Base-by-base conservation (phyloP, 163 green algal species). In the Chlorella variabilis region DNA sequence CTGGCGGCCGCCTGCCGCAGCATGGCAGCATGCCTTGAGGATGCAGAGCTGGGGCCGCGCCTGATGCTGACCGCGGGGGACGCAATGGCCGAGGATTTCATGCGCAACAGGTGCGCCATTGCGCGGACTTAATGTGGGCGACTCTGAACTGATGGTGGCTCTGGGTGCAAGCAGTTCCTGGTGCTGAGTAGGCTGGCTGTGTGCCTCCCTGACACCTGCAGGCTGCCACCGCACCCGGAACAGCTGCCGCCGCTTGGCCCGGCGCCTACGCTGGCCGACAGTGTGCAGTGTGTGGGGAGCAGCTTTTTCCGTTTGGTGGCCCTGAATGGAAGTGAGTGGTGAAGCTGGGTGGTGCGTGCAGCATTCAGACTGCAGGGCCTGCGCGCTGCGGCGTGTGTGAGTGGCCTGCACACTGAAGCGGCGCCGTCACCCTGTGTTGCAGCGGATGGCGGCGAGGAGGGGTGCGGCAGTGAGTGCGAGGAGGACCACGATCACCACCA, bases 221-320 rank as follows among this genome's bases (percentile, higher is more conserved):
- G 91, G 66, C 84, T 92, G 67, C 91, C 89, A 36, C 90, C 91
- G 23, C 88, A 94, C 83, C 90, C 91, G 5, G 77, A 49, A 17
- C 89, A 90, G 82, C 87, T 94, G 71, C 78, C 81, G 5, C 29
- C 74, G 2, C 23, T 20, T 1, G 75, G 75, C 29, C 75, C 68
- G 7, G 39, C 62, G 38, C 84, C 84, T 17, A 39, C 33, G 21
- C 38, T 86, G 34, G 49, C 41, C 0, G 65, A 75, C 34, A 8
- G 34, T 0, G 41, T 85, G 45, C 75, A 84, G 62, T 71, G 67
- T 49, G 58, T 82, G 41, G 85, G 80, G 11, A 61, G 39, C 58
- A 71, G 41, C 11, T 63, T 71, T 36, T 85, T 86, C 49, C 77
- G 75, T 13, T 59, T 83, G 3, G 59, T 84, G 39, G 75, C 83